A percentile compares a stretch with the other conserved stretches of the same genome.
phyloP scores from a whole-genome alignment of 371 early-diverging fungal genomes.

The Conidiobolus incongruus region DNA sequence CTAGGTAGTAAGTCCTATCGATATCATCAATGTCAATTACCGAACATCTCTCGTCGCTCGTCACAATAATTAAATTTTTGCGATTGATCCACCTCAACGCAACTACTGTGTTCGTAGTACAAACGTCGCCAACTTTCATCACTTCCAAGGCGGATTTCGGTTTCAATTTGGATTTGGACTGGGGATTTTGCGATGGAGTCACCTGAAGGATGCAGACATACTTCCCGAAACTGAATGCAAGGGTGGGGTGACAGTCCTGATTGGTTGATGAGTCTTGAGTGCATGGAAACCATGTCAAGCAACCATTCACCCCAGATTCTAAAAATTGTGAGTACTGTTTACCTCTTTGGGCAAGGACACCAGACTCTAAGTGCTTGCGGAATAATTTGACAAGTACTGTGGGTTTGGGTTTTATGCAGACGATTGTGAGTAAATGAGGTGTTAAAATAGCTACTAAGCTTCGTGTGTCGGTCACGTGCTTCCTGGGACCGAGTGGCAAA shows the following conservation, averaged over 20 bases:
- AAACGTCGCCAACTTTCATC: neutral
- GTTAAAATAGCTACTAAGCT: slow-evolving; percentile 48
- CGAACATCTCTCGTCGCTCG: neutral
- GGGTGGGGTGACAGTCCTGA: no score
- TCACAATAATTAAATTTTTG: neutral
- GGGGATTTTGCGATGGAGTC: no score
- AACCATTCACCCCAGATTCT: no score
- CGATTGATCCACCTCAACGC: neutral
- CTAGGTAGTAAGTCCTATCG: neutral
- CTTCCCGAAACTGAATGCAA: no score
- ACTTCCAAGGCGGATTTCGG: neutral
- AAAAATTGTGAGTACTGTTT: no score
- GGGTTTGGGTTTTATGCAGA: neutral
- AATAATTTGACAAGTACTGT: neutral
- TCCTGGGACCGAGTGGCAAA: slow-evolving; percentile 29
- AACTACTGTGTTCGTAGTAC: neutral
- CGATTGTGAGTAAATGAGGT: slow-evolving; percentile 33
- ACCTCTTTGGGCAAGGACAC: neutral
- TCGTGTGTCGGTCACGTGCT: slow-evolving; percentile 35
- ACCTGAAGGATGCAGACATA: no score
- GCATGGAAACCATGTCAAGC: no score
- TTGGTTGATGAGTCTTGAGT: no score
- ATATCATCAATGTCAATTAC: neutral
- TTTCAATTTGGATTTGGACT: no score
- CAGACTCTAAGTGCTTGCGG: neutral